Evolutionary conservation across 73 alveolate species (phyloP).

Genomic region (Paramecium octaurelia): DNA sequence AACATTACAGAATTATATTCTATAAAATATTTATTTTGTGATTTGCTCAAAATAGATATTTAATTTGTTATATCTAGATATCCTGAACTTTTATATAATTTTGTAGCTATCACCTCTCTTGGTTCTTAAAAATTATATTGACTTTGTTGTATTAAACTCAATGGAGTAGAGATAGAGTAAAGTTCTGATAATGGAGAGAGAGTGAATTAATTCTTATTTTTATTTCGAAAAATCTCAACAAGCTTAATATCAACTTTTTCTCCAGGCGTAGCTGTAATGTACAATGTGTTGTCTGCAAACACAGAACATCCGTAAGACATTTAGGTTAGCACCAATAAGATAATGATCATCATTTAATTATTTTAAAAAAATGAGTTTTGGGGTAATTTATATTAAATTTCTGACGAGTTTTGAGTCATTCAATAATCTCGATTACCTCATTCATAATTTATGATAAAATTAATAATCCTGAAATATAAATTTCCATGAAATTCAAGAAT

Average conservation of each 20-base stretch:
- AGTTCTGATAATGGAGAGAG: background rate
- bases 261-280: background rate
- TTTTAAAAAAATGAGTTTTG: background rate
- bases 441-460: background rate
- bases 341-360: background rate
- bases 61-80: background rate
- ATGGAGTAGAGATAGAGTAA: background rate
- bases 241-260: background rate
- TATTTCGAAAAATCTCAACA: background rate
- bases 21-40: background rate
- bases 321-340: background rate
- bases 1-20: background rate
- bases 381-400: background rate
- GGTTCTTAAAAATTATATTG: background rate
- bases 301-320: background rate
- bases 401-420: background rate
- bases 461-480: too few relatives aligned
- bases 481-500: too few relatives aligned
- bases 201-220: background rate
- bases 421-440: background rate
- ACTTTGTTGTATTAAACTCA: background rate
- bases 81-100: background rate
- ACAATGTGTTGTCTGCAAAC: background rate
- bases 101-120: background rate
- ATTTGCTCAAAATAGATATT: background rate